Percentiles rank a stretch among this genome's conserved stretches.
Evolutionary conservation across 202 grass and related monocot species (phyloP).

Genomic region (Carex sylvatica): DNA sequence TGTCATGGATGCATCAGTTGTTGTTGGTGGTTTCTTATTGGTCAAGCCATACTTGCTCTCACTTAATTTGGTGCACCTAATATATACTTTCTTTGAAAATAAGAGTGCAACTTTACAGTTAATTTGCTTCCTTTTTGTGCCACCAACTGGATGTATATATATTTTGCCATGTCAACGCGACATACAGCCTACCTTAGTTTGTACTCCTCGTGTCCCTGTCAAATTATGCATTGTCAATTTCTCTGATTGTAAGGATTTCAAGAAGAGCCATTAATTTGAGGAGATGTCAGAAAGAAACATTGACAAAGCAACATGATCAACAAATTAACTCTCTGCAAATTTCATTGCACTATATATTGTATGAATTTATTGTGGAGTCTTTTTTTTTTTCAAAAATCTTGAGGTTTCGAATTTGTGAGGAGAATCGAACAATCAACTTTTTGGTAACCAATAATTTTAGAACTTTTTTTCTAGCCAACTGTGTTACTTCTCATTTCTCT

Average conservation of each 20-base stretch:
- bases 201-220: neutral
- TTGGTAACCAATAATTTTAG: no score
- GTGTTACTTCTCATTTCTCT: no score
- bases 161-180: neutral
- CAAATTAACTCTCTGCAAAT: neutral
- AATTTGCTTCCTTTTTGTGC: neutral
- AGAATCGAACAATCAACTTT: no score
- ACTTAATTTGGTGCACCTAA: slow-evolving; percentile 29
- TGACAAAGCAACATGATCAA: neutral
- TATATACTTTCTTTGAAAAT: neutral
- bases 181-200: neutral
- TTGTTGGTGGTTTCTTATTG: neutral
- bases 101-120: neutral
- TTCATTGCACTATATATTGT: neutral
- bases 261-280: neutral
- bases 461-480: no score
- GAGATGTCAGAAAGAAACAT: neutral
- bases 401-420: no score
- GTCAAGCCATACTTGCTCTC: slow-evolving; percentile 18
- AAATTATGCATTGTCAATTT: neutral
- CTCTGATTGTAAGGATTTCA: neutral
- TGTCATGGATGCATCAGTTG: slow-evolving; percentile 11
- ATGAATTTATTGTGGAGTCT: no score
- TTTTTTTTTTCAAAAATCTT: no score
- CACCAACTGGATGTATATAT: slow-evolving; percentile 10